Conservation (phyloP, 306 rosid species). For the Casuarina cunninghamiana region DNA sequence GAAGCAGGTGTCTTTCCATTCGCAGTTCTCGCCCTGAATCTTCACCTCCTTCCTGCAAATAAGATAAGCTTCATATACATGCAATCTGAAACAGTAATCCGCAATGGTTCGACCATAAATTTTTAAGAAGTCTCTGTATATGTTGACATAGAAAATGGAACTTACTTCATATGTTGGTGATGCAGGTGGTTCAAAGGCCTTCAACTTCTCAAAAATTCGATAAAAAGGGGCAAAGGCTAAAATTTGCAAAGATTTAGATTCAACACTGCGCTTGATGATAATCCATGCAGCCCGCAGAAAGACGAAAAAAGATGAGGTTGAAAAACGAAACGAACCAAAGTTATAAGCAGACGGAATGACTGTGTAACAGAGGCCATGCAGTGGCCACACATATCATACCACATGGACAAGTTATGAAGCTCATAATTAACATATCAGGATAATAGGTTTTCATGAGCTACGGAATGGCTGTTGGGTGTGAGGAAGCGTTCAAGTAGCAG, state of each 20-base stretch:
- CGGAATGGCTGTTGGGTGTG: not conserved
- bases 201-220: slow-evolving; percentile 94
- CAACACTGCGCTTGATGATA: slow-evolving; percentile 64
- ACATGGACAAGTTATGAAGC: not conserved
- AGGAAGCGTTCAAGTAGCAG: not conserved
- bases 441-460: not conserved
- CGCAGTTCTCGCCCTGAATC: slow-evolving; percentile 82
- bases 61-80: slow-evolving; percentile 30
- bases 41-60: slow-evolving; percentile 91
- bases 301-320: slow-evolving; percentile 22
- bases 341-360: not conserved
- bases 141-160: slow-evolving; percentile 26
- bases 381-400: not conserved
- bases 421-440: not conserved
- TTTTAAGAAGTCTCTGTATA: not conserved
- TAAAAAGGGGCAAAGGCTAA: slow-evolving; percentile 85
- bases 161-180: slow-evolving; percentile 70
- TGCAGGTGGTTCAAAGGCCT: slow-evolving; percentile 69
- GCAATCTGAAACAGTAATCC: slow-evolving; percentile 7
- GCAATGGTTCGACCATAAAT: slow-evolving; percentile 20
- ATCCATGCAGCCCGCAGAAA: slow-evolving; percentile 83
- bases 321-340: slow-evolving; percentile 10
- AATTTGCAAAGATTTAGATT: slow-evolving; percentile 90
- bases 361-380: not conserved
- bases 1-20: slow-evolving; percentile 87